Evolutionary conservation across 2,329 filamentous ascomycete genomes (phyloP), one percentile per base, ranked within the genome.

Genomic region (Emergomyces orientalis): DNA sequence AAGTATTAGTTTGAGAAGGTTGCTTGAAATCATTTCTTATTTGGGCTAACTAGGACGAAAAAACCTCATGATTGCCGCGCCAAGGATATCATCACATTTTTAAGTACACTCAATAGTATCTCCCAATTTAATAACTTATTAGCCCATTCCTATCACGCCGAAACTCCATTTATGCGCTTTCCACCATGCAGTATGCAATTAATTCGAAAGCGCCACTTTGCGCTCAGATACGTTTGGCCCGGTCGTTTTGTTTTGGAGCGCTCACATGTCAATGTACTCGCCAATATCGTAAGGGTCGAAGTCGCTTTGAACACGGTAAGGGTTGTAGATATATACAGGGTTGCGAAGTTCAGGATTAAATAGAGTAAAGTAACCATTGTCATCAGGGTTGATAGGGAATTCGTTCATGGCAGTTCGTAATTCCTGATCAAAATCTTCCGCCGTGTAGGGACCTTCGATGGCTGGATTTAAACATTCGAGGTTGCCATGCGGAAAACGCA

Each of bases 271-370:
- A 51, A 65, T 49, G 61, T 66, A 69, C 22, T 68, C 66, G 22
- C 62, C 67, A 17, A 73, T 65, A 45, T 71, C 65, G 57, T 70
- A 73, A 11, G 64, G 64, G 59, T 73, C 66, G 52, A 72, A 73
- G 27, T 67, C 61, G 58, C 67, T 65, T 41, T 69, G 69, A 61
- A 69, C 62, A 61, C 65, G 56, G n/a, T 65, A 67, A 19, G 71
- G 71, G 51, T 71, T 69, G 56, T 69, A 72, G 25, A 62, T 64
- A 22, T 66, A 58, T 41, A 68, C 56, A 4, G 65, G 65, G n/a
- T 51, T 59, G 5, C 61, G 59, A 45, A 67, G 56, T 1, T 63
- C 52, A 0, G 70, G 70, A 59, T 70, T 68, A 62, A 73, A 73
- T 45, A 69, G 67, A 9, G 63, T 60, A 37, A 68, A 69, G 39